Evolutionary conservation across 495 filamentous ascomycete genomes (phyloP).

Genomic region (Aspergillus ellipticus): DNA sequence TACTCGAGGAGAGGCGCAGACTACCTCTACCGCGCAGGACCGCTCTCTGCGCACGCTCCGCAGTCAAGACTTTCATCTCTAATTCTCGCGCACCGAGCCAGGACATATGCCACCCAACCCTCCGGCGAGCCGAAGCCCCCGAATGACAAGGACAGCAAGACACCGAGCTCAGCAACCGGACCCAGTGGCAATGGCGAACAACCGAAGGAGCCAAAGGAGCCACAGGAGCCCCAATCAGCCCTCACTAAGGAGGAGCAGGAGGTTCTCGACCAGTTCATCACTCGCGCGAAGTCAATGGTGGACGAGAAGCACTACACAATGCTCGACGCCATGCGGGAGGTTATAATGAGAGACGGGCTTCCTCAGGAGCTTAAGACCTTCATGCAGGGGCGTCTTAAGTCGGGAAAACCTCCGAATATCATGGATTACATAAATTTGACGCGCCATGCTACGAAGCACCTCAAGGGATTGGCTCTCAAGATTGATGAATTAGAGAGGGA

Average conservation of each 20-base stretch:
- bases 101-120: constrained; percentile 53
- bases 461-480: constrained; percentile 45
- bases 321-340: constrained; percentile 27
- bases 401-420: constrained; percentile 28
- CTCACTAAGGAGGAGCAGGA: constrained; percentile 37
- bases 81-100: constrained; percentile 42
- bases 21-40: constrained; percentile 38
- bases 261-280: constrained; percentile 28
- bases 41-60: constrained; percentile 31
- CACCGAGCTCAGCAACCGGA: constrained; percentile 15
- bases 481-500: constrained; percentile 44
- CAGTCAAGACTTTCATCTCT: constrained; percentile 41
- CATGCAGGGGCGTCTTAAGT: constrained; percentile 29
- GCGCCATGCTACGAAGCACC: constrained; percentile 35
- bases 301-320: constrained; percentile 26
- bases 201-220: constrained; percentile 27
- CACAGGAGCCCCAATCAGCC: constrained; percentile 28
- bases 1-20: constrained; percentile 53
- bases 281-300: constrained; percentile 27
- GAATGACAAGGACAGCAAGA: constrained; percentile 31
- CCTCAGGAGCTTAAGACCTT: constrained; percentile 30
- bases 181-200: constrained; percentile 28
- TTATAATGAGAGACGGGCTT: constrained; percentile 32
- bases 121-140: constrained; percentile 45
- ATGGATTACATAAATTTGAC: constrained; percentile 37